Evolutionary conservation across 371 early-diverging fungal species (phyloP).

Genomic region (Phascolomyces articulosus): DNA sequence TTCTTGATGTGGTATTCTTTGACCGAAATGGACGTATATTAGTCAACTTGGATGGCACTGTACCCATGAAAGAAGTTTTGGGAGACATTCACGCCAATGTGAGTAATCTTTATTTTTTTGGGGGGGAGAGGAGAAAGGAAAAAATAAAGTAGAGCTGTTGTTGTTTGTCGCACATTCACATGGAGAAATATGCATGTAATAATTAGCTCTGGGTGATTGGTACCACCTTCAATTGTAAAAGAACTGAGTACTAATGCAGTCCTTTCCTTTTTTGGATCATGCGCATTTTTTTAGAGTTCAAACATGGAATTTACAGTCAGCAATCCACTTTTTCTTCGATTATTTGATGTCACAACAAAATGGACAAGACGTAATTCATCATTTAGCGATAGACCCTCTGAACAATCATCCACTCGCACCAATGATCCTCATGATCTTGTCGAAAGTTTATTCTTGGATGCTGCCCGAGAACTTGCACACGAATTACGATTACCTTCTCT

Average conservation of each 20-base stretch:
- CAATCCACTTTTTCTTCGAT: slow-evolving; percentile 20
- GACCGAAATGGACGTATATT: slow-evolving; percentile 42
- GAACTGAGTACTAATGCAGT: not conserved
- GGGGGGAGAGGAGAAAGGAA: not conserved
- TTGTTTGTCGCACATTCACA: slow-evolving; percentile 1
- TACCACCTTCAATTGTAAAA: slow-evolving; percentile 2
- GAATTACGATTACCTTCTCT: slow-evolving; percentile 25
- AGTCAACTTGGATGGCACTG: slow-evolving; percentile 44
- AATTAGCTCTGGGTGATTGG: slow-evolving; percentile 10
- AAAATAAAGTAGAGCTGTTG: too few relatives aligned
- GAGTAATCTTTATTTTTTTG: not conserved
- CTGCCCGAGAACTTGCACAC: slow-evolving; percentile 31
- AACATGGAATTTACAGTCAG: slow-evolving; percentile 4
- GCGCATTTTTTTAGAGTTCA: not conserved
- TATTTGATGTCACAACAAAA: slow-evolving; percentile 7
- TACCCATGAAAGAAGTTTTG: slow-evolving; percentile 30
- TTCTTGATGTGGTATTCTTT: slow-evolving; percentile 39
- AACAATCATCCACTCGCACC: slow-evolving; percentile 21
- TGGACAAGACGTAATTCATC: slow-evolving; percentile 22
- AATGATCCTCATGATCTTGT: slow-evolving; percentile 12
- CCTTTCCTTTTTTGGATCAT: not conserved
- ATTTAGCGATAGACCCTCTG: slow-evolving; percentile 11
- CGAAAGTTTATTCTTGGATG: slow-evolving; percentile 24
- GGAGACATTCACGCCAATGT: slow-evolving; percentile 8
- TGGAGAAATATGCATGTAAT: slow-evolving; percentile 4